phyloP scores from a whole-genome alignment of 2,329 filamentous ascomycete species.

The Pseudogymnoascus sp. region DNA sequence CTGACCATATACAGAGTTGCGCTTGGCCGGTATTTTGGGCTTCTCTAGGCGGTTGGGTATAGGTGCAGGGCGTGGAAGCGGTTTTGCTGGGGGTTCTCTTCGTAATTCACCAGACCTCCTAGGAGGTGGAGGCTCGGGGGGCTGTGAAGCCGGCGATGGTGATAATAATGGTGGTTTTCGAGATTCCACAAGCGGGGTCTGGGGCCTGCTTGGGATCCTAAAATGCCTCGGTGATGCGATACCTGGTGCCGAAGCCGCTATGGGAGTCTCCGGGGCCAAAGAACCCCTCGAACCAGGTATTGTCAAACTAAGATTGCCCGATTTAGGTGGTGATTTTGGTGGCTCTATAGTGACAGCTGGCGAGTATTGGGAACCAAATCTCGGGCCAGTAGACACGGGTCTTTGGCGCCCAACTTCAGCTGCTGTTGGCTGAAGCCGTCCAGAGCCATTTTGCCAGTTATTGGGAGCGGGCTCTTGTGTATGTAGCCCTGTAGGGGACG shows the following conservation, averaged over 20 bases:
- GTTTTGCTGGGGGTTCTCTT: constrained; percentile 33
- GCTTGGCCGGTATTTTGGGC: constrained; percentile 46
- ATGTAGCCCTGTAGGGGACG: background rate
- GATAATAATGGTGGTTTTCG: constrained; percentile 39
- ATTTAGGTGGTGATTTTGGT: constrained; percentile 58
- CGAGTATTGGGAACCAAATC: constrained; percentile 27
- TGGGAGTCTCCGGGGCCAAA: constrained; percentile 33
- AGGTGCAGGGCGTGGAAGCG: constrained; percentile 34
- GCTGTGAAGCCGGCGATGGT: constrained; percentile 33
- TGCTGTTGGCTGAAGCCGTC: background rate
- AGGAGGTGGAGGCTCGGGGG: constrained; percentile 56
- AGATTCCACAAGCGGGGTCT: constrained; percentile 42
- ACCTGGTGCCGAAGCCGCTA: constrained; percentile 37
- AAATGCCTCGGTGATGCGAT: constrained; percentile 34
- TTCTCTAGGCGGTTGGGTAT: constrained; percentile 76
- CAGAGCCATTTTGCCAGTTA: background rate
- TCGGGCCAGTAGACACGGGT: background rate
- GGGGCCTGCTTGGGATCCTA: constrained; percentile 46
- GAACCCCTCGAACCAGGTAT: constrained; percentile 27
- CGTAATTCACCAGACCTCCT: constrained; percentile 51
- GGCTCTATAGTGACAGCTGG: constrained; percentile 62
- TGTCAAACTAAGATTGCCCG: constrained; percentile 17
- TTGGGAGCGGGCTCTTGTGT: background rate
- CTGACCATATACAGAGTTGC: constrained; percentile 15
- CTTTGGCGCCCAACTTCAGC: background rate